Percentiles rank a stretch among this genome's conserved stretches.
phyloP scores from a whole-genome alignment of 2,329 filamentous ascomycete species.

The Coniosporium tulheliwenetii region DNA sequence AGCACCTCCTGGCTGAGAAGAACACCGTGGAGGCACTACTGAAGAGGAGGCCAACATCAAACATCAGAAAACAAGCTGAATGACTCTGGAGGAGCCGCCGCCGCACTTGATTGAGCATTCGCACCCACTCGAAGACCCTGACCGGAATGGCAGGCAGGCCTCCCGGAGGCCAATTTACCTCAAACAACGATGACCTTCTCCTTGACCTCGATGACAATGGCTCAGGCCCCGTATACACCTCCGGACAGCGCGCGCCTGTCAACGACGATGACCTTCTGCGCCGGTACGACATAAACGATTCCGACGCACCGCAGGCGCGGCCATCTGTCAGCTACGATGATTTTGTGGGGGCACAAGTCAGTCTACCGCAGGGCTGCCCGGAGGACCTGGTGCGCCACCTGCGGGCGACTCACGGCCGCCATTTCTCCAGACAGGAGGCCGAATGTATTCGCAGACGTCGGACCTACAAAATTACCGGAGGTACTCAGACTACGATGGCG shows the following conservation, averaged over 20 bases:
- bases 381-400: conserved; percentile 23
- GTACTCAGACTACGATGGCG: conserved; percentile 81
- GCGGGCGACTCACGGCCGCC: conserved; percentile 18
- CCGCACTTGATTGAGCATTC: no score
- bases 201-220: conserved; percentile 56
- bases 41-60: no score
- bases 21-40: no score
- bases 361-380: conserved; percentile 26
- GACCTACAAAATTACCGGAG: conserved; percentile 77
- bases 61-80: background rate
- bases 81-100: background rate
- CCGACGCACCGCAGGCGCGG: conserved; percentile 48
- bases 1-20: no score
- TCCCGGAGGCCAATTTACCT: conserved; percentile 32
- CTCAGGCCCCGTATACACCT: conserved; percentile 45
- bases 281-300: conserved; percentile 55
- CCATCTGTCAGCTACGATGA: conserved; percentile 90
- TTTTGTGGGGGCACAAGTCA: conserved; percentile 58
- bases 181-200: conserved; percentile 36
- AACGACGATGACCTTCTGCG: conserved; percentile 69
- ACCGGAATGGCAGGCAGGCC: conserved; percentile 37
- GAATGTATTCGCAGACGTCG: conserved; percentile 57
- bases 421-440: conserved; percentile 18
- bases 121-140: background rate
- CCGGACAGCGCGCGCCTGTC: conserved; percentile 61